A percentile compares a stretch with the other conserved stretches of the same genome.
These are phyloP conservation scores for Diaporthe sp. DNA, from an alignment of 2,329 filamentous ascomycete genomes.

Conservation along the genomic window DNA sequence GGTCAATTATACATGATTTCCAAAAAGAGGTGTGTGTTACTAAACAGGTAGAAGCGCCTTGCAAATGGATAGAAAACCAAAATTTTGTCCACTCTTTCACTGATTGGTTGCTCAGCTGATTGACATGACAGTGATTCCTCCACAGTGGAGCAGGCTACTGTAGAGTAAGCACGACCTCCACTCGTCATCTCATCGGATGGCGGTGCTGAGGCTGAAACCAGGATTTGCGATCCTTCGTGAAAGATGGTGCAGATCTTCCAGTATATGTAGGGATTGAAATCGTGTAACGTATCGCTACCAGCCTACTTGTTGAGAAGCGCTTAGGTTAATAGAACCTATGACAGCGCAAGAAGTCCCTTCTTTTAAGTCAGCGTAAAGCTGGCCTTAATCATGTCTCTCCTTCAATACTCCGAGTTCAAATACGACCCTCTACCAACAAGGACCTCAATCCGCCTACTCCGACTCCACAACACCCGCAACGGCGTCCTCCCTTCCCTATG, in stretches of 20 bases:
- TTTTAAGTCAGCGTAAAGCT: neutral
- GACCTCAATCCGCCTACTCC: constrained; percentile 28
- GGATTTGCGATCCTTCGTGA: constrained; percentile 3
- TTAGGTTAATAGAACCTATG: neutral
- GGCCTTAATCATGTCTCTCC: neutral
- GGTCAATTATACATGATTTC: neutral
- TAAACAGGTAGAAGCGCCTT: neutral
- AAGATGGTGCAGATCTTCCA: neutral
- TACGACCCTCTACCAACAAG: neutral
- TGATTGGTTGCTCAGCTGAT: neutral
- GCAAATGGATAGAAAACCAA: neutral
- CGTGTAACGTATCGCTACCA: neutral
- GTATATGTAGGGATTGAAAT: neutral
- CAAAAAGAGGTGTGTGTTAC: neutral
- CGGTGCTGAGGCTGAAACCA: neutral
- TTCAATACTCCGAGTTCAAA: constrained; percentile 13
- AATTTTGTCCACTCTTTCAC: neutral
- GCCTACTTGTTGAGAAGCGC: neutral
- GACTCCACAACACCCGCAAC: constrained; percentile 15
- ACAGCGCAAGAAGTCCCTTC: neutral
- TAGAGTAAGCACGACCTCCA: neutral
- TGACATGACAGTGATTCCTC: neutral
- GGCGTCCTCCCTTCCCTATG: neutral
- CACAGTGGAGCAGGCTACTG: neutral
- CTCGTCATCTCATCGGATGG: neutral